These are phyloP conservation scores for Quercus lobata DNA, from an alignment of 331 rosid genomes.

Conservation along the genomic window DNA sequence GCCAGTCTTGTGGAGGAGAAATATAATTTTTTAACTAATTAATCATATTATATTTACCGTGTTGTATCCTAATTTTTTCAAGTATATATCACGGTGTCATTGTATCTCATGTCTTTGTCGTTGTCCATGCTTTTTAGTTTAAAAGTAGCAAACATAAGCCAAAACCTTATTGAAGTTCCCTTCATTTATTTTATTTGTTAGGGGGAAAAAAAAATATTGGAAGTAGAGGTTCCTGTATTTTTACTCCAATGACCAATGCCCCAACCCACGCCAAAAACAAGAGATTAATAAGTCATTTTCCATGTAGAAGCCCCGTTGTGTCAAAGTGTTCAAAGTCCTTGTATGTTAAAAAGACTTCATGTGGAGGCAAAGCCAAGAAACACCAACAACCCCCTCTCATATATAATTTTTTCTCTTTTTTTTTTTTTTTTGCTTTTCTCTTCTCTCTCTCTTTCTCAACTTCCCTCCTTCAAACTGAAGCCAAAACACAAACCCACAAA, in stretches of 20 bases:
- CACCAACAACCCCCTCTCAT: slow-evolving; percentile 52
- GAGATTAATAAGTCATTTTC: slow-evolving; percentile 68
- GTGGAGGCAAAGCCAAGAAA: slow-evolving; percentile 89
- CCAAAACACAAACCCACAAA: slow-evolving; percentile 44
- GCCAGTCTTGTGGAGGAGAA: too few relatives aligned
- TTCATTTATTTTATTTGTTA: slow-evolving; percentile 7
- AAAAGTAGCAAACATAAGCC: not conserved
- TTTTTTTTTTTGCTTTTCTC: too few relatives aligned
- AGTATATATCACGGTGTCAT: too few relatives aligned
- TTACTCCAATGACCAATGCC: slow-evolving; percentile 71
- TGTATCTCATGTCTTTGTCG: too few relatives aligned
- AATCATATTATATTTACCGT: too few relatives aligned
- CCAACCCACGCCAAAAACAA: slow-evolving; percentile 41
- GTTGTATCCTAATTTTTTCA: too few relatives aligned
- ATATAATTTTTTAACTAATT: too few relatives aligned
- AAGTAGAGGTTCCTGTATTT: slow-evolving; percentile 55
- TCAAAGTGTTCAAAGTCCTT: slow-evolving; percentile 50
- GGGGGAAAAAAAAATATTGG: not conserved
- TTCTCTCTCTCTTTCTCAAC: slow-evolving; percentile 24
- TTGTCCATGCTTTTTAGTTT: too few relatives aligned
- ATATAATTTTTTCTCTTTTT: not conserved
- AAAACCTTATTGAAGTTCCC: slow-evolving; percentile 2
- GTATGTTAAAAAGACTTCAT: slow-evolving; percentile 41
- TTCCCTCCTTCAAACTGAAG: slow-evolving; percentile 81
- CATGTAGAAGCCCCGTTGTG: slow-evolving; percentile 52